Base-by-base conservation (phyloP, 2,329 filamentous ascomycete genomes). In the Metarhizium rileyi region DNA sequence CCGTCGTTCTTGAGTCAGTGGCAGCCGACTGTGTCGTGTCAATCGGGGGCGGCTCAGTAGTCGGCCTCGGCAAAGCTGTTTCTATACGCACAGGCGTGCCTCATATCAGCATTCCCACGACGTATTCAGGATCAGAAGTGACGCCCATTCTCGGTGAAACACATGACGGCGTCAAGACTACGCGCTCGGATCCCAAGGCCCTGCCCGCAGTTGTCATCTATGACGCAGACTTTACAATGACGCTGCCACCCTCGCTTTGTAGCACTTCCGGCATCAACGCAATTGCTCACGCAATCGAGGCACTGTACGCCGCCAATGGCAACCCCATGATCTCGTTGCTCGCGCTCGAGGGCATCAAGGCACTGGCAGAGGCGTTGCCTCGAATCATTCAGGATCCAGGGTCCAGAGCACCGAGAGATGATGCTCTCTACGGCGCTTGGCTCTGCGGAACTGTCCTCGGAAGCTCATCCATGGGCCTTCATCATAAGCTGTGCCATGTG, bases 401-500 rank as follows among this genome's bases (percentile, higher is more conserved):
- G 3, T 40, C 41, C 36, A 25, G 44, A 12, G 23, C 36, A 6
- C 43, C 54, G 2, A 48, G 53, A 18, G 52, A 44, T 3, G 27
- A 48, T 3, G 80, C 79, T 14, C 71, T 78, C 1, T 83, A 83
- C 57, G 81, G 80, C 22, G 80, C 81, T 35, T 84, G 79, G 78
- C 73, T 84, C 1, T 84, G 79, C 56, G 80, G 77, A 56, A 69
- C 84, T 1, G 80, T 80, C 5, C 75, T 68, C 51, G 76, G 79
- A 2, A 73, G 73, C 48, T 84, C 84, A 78, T 73, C 78, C 2
- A 71, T 85, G 14, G 41, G 41, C 2, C 41, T 44, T 28, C 82
- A 85, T 59, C 81, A 85, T 63, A 86, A 85, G 60, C 72, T 86
- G 2, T 84, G 80, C 64, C 81, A 85, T 59, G 78, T 77, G 0